These are phyloP conservation scores for Leccinellum albellum DNA, from an alignment of 768 basidiomycete species.

Conservation along the genomic window DNA sequence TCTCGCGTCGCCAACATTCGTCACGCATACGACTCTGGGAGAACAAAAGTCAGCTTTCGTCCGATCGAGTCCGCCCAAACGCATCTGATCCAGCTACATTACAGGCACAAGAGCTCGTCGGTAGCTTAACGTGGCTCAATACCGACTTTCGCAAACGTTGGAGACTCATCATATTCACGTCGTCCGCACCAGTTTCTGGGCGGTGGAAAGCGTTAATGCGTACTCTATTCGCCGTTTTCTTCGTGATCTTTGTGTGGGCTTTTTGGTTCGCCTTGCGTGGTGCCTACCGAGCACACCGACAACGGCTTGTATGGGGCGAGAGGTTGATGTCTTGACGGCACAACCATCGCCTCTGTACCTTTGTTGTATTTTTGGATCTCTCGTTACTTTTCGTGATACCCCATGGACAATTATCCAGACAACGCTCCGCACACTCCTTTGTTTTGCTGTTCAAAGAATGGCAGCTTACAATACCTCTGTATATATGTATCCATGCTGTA, in stretches of 20 bases:
- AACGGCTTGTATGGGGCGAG: slow-evolving; percentile 77
- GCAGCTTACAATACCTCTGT: background rate
- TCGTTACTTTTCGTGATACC: background rate
- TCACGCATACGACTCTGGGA: slow-evolving; percentile 67
- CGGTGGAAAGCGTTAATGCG: slow-evolving; percentile 67
- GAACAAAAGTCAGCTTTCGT: slow-evolving; percentile 48
- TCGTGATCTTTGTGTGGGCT: slow-evolving; percentile 57
- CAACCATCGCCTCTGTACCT: background rate
- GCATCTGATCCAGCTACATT: background rate
- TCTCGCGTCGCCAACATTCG: slow-evolving; percentile 60
- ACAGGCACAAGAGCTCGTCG: slow-evolving; percentile 64
- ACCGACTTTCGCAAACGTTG: slow-evolving; percentile 75
- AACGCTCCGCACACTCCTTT: background rate
- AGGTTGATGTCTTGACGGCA: slow-evolving; percentile 59
- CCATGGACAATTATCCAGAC: background rate
- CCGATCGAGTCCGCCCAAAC: background rate
- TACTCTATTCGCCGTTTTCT: slow-evolving; percentile 50
- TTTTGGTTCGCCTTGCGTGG: slow-evolving; percentile 60
- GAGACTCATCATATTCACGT: slow-evolving; percentile 70
- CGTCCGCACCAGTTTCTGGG: slow-evolving; percentile 67
- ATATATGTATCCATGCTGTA: slow-evolving; percentile 19
- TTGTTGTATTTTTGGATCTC: background rate
- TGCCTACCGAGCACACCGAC: slow-evolving; percentile 69
- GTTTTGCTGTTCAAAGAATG: background rate
- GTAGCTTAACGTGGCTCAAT: slow-evolving; percentile 69